phyloP scores from a whole-genome alignment of 257 asterid species.

The Solanum phureja region DNA sequence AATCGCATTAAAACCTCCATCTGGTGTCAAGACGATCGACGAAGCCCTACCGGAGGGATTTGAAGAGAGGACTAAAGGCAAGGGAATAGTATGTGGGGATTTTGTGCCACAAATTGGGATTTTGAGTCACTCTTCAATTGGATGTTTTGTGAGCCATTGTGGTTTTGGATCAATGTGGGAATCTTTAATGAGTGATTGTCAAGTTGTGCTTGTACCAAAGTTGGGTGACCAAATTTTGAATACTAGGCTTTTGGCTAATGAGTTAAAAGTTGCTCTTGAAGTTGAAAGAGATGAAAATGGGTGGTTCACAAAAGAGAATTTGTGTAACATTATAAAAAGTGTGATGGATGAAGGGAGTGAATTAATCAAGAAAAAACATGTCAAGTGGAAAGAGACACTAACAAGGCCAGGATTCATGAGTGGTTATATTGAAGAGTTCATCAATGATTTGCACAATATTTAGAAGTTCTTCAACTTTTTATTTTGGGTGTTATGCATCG shows the following conservation, averaged over 20 bases:
- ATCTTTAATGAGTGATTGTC: conserved; percentile 53
- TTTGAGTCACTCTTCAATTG: conserved; percentile 42
- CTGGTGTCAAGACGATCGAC: conserved; percentile 35
- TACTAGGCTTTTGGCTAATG: conserved; percentile 56
- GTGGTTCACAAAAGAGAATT: conserved; percentile 52
- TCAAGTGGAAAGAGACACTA: conserved; percentile 40
- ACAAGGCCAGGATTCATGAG: conserved; percentile 27
- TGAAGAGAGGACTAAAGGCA: conserved; percentile 37
- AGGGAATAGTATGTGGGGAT: conserved; percentile 53
- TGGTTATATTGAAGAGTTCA: conserved; percentile 39
- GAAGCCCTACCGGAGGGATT: conserved; percentile 80
- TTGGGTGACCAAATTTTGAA: conserved; percentile 63
- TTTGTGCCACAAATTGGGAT: conserved; percentile 71
- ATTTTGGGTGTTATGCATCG: not conserved
- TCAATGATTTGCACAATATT: conserved; percentile 32
- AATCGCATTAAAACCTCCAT: conserved; percentile 49
- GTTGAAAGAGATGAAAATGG: conserved; percentile 57
- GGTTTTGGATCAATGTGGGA: conserved; percentile 96
- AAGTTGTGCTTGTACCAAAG: conserved; percentile 58
- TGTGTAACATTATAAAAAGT: conserved; percentile 34
- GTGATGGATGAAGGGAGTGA: conserved; percentile 53
- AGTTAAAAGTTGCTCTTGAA: conserved; percentile 72
- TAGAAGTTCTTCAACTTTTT: not conserved
- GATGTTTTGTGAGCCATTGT: conserved; percentile 77
- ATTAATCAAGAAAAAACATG: conserved; percentile 39